Conservation (phyloP, 495 filamentous ascomycete genomes). For the Cercophora sp. region DNA sequence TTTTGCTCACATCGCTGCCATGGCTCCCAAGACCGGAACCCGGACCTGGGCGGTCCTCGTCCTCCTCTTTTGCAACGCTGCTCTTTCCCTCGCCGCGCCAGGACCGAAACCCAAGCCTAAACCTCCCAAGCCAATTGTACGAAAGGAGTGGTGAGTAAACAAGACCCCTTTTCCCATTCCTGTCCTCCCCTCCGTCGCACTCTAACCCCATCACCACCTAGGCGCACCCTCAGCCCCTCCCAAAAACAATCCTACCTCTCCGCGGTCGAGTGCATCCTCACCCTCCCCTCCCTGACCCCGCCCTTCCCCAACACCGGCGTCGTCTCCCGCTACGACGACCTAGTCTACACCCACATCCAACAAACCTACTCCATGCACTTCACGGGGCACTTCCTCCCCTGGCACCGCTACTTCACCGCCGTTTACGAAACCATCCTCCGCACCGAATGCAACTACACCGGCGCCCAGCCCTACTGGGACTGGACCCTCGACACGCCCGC, state of each 20-base stretch:
- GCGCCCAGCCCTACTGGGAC: constrained; percentile 41
- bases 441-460: constrained; percentile 33
- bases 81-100: neutral
- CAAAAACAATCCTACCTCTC: constrained; percentile 15
- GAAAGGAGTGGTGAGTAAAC: constrained; percentile 21
- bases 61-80: neutral
- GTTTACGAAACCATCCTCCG: constrained; percentile 37
- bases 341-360: constrained; percentile 38
- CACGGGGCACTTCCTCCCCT: constrained; percentile 39
- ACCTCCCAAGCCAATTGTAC: neutral
- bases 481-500: constrained; percentile 36
- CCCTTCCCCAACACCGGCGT: constrained; percentile 15
- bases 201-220: no score
- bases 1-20: no score
- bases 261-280: constrained; percentile 22
- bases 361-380: constrained; percentile 35
- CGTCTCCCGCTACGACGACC: constrained; percentile 33
- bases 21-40: no score
- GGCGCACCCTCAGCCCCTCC: constrained; percentile 17
- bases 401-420: constrained; percentile 36
- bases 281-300: constrained; percentile 17
- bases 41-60: neutral
- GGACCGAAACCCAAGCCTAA: neutral
- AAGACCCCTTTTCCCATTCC: neutral
- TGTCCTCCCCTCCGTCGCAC: no score